Evolutionary conservation across 306 rosid genomes (phyloP), one percentile per base, ranked within the genome.

Genomic region (Lablab purpureus): DNA sequence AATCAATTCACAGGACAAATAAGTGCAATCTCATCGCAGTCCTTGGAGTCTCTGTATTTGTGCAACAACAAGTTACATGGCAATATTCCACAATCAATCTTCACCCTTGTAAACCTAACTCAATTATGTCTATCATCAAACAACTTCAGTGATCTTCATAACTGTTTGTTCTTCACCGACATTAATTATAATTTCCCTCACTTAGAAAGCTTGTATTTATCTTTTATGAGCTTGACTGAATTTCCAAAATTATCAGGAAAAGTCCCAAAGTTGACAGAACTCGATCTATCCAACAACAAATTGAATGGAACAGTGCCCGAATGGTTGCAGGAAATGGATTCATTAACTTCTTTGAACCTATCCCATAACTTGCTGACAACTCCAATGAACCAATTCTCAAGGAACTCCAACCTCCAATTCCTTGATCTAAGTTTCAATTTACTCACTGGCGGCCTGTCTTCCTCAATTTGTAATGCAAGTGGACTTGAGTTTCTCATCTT

Each of bases 271-370:
- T 69, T 47, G 43, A 4, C 1, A 7, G 0, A 0, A 0, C 56
- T 84, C 6, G 28, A 77, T 14, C 73, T 85, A 25, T 81, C 85
- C 15, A 21, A 54, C 27, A 54, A 54, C 60, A 54, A 54, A 21
- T 54, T 54, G 21, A 81, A 36, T 12, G 79, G 79, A 7, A 21
- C 2, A 73, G 54, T 71, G 87, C 91, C 1, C 66, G 19, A 23
- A 80, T 47, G 52, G 52, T 47, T 47, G 19, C 52, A 47, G 1
- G 2, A 47, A 47, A 15, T 47, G 2, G 6, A 3, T 13, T 47
- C 52, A 3, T 5, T 47, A 47, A 12, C 1, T 0, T 47, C n/a
- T n/a, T 15, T 47, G 19, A 1, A 12, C 4, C 4, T 47, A 13
- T 14, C 52, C 19, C n/a, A 15, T 0, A 47, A 47, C 52, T 5